Conservation (phyloP, 2,329 filamentous ascomycete genomes). For the Pseudonectria buxi region DNA sequence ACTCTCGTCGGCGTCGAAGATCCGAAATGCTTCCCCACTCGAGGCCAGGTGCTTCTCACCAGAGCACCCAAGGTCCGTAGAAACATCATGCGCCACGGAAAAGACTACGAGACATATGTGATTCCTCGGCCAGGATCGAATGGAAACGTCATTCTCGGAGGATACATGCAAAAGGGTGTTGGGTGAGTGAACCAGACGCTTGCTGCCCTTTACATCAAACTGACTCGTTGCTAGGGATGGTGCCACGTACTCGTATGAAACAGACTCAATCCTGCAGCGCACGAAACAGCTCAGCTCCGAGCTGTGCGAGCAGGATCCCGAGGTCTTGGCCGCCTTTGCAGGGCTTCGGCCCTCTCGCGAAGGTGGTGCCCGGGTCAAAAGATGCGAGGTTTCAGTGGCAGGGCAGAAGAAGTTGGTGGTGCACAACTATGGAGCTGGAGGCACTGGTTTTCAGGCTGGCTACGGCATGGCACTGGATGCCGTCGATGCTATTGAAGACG, state of each 20-base stretch:
- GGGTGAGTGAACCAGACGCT: constrained; percentile 15
- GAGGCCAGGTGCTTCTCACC: constrained; percentile 33
- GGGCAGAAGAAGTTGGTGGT: constrained; percentile 23
- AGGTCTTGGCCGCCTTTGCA: constrained; percentile 27
- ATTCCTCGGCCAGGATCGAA: constrained; percentile 32
- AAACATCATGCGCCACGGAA: constrained; percentile 34
- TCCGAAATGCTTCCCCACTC: constrained; percentile 32
- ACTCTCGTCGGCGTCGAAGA: constrained; percentile 31
- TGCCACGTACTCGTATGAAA: constrained; percentile 31
- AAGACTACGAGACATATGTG: constrained; percentile 34
- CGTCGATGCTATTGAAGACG: constrained; percentile 22
- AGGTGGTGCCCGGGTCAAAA: constrained; percentile 38
- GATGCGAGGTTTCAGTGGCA: constrained; percentile 25
- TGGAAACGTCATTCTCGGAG: constrained; percentile 29
- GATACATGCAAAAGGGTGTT: constrained; percentile 32
- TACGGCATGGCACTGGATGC: constrained; percentile 34
- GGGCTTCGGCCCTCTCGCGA: constrained; percentile 30
- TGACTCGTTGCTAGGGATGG: constrained; percentile 17
- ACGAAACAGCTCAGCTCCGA: constrained; percentile 26
- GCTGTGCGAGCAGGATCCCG: constrained; percentile 16
- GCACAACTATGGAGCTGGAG: constrained; percentile 40
- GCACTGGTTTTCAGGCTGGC: constrained; percentile 39
- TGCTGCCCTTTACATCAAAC: neutral
- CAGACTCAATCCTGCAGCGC: constrained; percentile 30
- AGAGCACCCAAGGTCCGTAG: constrained; percentile 25